Evolutionary conservation across 345 rosid species (phyloP).

Genomic region (Citrus sp.): DNA sequence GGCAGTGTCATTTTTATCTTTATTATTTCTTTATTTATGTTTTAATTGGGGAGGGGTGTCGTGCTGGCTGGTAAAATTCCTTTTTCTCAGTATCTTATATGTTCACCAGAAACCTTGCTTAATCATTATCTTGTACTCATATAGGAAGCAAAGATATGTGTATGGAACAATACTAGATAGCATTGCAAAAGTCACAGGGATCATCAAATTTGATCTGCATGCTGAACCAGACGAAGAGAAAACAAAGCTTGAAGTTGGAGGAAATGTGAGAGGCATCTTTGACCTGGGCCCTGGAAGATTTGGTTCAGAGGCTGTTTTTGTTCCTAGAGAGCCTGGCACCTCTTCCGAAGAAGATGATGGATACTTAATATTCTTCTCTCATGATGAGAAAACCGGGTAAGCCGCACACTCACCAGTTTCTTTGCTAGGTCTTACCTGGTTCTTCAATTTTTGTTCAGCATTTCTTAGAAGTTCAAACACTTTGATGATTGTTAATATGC

Average conservation of each 20-base stretch:
- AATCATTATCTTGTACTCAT: conserved; percentile 9
- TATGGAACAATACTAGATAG: conserved; percentile 88
- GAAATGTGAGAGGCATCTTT: conserved; percentile 79
- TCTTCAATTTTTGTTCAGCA: background rate
- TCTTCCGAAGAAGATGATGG: conserved; percentile 90
- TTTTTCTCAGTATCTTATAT: background rate
- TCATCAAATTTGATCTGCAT: conserved; percentile 89
- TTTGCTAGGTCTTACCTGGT: background rate
- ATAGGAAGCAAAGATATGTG: conserved; percentile 91
- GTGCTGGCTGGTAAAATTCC: background rate
- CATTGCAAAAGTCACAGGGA: conserved; percentile 82
- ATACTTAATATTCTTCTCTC: conserved; percentile 81
- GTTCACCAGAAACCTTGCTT: background rate
- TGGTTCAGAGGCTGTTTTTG: conserved; percentile 95
- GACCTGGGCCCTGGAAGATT: conserved; percentile 80
- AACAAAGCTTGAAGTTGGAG: conserved; percentile 76
- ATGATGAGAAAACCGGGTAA: conserved; percentile 85
- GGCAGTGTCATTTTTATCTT: background rate
- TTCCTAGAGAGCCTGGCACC: conserved; percentile 63
- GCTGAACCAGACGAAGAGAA: conserved; percentile 74
- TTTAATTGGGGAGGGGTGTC: background rate
- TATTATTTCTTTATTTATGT: background rate
- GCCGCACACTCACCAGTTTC: conserved; percentile 1
- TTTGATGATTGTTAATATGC: background rate
- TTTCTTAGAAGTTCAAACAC: background rate